Conservation (phyloP, 768 basidiomycete species). For the Mrakia gelida region DNA sequence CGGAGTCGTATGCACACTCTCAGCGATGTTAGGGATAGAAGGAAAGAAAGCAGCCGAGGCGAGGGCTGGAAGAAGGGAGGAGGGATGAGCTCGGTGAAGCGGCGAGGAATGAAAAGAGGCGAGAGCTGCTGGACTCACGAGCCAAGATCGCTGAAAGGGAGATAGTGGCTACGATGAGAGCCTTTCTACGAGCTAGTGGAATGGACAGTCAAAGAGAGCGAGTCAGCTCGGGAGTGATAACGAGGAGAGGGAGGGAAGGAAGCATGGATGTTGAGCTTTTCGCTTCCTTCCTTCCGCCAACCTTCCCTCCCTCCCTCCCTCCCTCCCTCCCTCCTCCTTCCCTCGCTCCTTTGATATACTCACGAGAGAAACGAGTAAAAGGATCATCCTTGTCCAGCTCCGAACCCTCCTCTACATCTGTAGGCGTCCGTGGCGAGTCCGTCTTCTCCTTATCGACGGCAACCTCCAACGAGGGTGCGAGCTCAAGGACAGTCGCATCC, state of each 20-base stretch:
- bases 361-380: no score
- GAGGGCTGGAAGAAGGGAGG: not conserved
- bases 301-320: not conserved
- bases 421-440: no score
- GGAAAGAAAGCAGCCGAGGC: conserved; percentile 16
- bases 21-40: conserved; percentile 49
- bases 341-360: no score
- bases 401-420: no score
- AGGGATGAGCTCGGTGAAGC: conserved; percentile 9
- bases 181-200: conserved; percentile 46
- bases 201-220: not conserved
- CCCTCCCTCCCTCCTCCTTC: not conserved
- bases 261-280: not conserved
- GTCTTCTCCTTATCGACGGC: no score
- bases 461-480: no score
- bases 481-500: no score
- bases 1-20: conserved; percentile 58
- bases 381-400: no score
- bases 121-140: conserved; percentile 47
- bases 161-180: conserved; percentile 55
- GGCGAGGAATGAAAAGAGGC: not conserved
- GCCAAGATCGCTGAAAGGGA: conserved; percentile 62
- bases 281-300: not conserved
- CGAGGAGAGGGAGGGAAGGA: not conserved
- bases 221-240: not conserved